Conservation (phyloP, 345 rosid genomes). For the Fremontodendron californicum region DNA sequence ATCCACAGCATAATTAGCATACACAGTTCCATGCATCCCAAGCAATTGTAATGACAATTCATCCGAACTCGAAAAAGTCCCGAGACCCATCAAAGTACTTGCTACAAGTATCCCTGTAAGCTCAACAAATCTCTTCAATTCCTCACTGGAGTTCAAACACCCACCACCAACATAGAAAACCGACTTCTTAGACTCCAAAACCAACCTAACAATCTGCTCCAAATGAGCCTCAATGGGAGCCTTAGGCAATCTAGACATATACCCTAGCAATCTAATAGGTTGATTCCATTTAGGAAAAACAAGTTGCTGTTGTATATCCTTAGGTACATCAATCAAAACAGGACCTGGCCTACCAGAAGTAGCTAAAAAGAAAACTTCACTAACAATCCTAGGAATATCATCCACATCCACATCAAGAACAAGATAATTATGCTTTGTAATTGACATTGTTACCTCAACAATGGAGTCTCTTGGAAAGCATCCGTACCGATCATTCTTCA, state of each 20-base stretch:
- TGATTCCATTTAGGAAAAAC: not conserved
- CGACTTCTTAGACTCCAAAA: not conserved
- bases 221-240: not conserved
- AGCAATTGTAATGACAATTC: not conserved
- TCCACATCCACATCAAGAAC: slow-evolving; percentile 3
- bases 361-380: not conserved
- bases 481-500: not conserved
- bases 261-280: not conserved
- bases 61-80: not conserved
- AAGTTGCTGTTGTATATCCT: not conserved
- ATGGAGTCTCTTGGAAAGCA: not conserved
- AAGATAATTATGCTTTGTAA: not conserved
- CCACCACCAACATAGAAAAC: slow-evolving; percentile 1
- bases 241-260: not conserved
- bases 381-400: slow-evolving; percentile 1
- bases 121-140: not conserved
- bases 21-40: not conserved
- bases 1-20: slow-evolving; percentile 1
- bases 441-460: not conserved
- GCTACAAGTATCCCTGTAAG: not conserved
- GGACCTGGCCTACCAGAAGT: not conserved
- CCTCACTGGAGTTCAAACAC: slow-evolving; percentile 1
- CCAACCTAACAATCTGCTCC: not conserved
- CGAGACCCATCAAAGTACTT: not conserved
- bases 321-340: not conserved